Conservation (phyloP, 768 basidiomycete genomes). For the Boletus reticulatus region DNA sequence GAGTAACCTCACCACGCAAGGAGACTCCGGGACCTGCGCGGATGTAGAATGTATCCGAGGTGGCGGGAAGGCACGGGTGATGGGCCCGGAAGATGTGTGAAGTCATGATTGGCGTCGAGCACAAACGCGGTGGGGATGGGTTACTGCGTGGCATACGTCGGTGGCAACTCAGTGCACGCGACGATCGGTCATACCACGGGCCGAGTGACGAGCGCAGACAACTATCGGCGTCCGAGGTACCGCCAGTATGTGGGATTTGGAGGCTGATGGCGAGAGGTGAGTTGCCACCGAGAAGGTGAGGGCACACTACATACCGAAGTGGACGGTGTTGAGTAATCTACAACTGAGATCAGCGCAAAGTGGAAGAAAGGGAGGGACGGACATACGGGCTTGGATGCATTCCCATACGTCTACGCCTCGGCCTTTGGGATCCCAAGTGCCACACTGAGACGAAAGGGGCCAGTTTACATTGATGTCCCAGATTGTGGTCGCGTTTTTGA, state of each 20-base stretch:
- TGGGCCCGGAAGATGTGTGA: slow-evolving; percentile 5
- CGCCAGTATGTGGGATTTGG: slow-evolving; percentile 45
- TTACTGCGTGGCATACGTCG: neutral
- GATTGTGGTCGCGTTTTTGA: slow-evolving; percentile 64
- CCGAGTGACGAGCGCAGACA: neutral
- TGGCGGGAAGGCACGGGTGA: neutral
- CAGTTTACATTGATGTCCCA: slow-evolving; percentile 71
- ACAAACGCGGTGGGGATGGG: slow-evolving; percentile 1
- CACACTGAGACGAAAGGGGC: slow-evolving; percentile 64
- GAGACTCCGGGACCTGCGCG: slow-evolving; percentile 1
- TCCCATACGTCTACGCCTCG: slow-evolving; percentile 77
- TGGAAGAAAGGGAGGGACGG: neutral
- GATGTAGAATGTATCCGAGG: slow-evolving; percentile 4
- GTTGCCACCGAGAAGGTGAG: neutral
- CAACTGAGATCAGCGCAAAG: slow-evolving; percentile 6
- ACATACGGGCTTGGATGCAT: slow-evolving; percentile 62
- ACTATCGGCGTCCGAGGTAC: slow-evolving; percentile 45
- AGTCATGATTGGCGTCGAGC: slow-evolving; percentile 2
- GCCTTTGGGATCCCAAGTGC: slow-evolving; percentile 65
- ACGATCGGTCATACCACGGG: slow-evolving; percentile 6
- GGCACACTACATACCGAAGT: slow-evolving; percentile 35
- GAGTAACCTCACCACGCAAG: slow-evolving; percentile 2
- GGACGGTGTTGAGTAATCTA: slow-evolving; percentile 60
- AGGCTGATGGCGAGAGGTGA: slow-evolving; percentile 31
- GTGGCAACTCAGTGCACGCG: neutral